A percentile compares a stretch with the other conserved stretches of the same genome.
These are phyloP conservation scores for Macadamia tetraphylla DNA, from an alignment of 164 flowering plant genomes.

Conservation along the genomic window DNA sequence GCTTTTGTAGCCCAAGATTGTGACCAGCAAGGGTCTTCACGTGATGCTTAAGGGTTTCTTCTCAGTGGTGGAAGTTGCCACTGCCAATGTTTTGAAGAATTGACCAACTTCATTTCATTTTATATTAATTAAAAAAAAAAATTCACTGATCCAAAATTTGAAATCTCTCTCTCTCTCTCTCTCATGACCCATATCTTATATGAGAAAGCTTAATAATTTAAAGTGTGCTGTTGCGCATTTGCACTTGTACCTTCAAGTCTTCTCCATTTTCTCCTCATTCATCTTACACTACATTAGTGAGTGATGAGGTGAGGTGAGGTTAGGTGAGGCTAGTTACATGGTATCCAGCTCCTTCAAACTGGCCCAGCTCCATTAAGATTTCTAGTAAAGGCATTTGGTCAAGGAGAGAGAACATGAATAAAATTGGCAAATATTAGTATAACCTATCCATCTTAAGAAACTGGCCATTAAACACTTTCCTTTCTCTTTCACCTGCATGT, in stretches of 20 bases:
- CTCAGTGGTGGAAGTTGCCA: constrained; percentile 20
- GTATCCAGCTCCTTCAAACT: constrained; percentile 22
- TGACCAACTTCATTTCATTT: no score
- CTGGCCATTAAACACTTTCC: no score
- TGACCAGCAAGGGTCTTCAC: constrained; percentile 37
- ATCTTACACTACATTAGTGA: neutral
- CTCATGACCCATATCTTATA: neutral
- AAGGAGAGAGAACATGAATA: neutral
- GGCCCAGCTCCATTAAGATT: constrained; percentile 15
- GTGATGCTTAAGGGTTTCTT: constrained; percentile 38
- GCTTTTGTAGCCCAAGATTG: constrained; percentile 28
- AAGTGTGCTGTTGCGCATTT: constrained; percentile 19
- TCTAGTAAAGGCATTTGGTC: constrained; percentile 5
- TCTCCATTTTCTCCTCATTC: constrained; percentile 2
- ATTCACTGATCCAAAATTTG: neutral
- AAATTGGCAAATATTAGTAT: no score
- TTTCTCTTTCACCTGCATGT: no score
- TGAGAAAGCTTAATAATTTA: constrained; percentile 6
- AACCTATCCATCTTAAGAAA: no score
- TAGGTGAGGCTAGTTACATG: no score
- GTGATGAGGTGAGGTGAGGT: constrained; percentile 13
- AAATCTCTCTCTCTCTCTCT: no score
- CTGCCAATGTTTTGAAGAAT: constrained; percentile 20
- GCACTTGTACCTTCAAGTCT: constrained; percentile 10
- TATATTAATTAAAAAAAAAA: neutral